Evolutionary conservation across 1,284 basidiomycete species (phyloP), one percentile per base, ranked within the genome.

Genomic region (Apiotrichum porosum): DNA sequence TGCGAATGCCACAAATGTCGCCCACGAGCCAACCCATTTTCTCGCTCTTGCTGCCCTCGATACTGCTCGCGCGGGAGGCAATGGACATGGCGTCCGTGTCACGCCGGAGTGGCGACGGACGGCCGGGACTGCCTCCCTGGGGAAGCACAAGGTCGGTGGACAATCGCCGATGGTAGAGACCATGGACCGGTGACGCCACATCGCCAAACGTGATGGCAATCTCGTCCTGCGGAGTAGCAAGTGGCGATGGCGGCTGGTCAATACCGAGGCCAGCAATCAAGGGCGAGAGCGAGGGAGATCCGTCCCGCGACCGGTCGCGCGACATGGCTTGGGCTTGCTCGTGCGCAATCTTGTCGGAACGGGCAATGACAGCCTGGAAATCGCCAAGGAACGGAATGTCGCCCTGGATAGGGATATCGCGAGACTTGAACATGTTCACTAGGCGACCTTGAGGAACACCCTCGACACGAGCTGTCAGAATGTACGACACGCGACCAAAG

Each of bases 1-100:
- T 44, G 22, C 63, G 51, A 18, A 58, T 56, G 13, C 59, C 58
- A 19, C 49, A 50, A 19, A 74, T 50, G 51, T 71, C 66, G 12
- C 69, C 70, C 24, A 66, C 60, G 30, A 74, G 50, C 69, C 69
- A 71, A 5, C 55, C 62, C 14, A 45, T 42, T 40, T 62, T 65
- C 35, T 64, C 65, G 10, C 46, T 40, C 36, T 52, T 42, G 4
- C 13, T 2, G 33, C 37, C 35, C 19, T 54, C 52, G 1, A 30
- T 45, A 18, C 47, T 49, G 37, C 48, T 44, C 32, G 37, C 26
- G 26, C 43, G 37, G 3, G 53, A 55, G 17, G 37, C 38, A 22
- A 51, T 36, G 4, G 49, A 45, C 18, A 17, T 22, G 3, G 31
- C 17, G 31, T 54, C 52, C 4, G 49, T 47, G 49, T 55, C 53